Base-by-base conservation (phyloP, 129 eudicot genomes). In the Smallanthus sonchifolius region DNA sequence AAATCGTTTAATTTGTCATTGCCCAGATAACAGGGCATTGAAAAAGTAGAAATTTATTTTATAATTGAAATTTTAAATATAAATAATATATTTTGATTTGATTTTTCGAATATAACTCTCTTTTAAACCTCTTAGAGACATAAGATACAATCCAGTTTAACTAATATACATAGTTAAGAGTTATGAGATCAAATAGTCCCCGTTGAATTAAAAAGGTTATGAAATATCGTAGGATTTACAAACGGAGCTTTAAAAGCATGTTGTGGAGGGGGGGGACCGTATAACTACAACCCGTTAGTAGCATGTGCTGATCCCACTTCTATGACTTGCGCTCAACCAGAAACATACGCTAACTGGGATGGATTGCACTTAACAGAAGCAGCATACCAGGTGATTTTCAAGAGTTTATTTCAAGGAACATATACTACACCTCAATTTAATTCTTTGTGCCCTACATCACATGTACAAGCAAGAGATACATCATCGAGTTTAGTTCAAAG, bases 361-460 rank as follows among this genome's bases (percentile, higher is more conserved):
- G 96, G 96, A 40, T 14, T 90, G 47, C 96, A 87, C 65, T 78
- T 87, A 11, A 87, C 96, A 0, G 90, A 90, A 65, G 84, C 83
- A 0, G 87, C 90, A 65, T 80, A 85, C 48, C 35, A 39, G 61
- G 47, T 37, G 38, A 87, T 89, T 5, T 81, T 74, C 32, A 39
- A 61, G 42, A 82, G 85, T 52, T 76, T 87, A 63, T 70, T 87
- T 52, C 47, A 83, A 24, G 91, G 88, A 1, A 43, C 62, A 20
- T 84, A 62, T 57, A 84, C 81, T 1, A 64, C 67, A 45, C 88
- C 88, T 0, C 72, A n/a, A 17, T 75, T 84, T 45, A 68, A 43
- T 19, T 36, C 48, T 2, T 36, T 81, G 24, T 77, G 88, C 20
- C 47, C 30, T 37, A 62, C 42, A 2, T 24, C 20, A 17, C n/a